Base-by-base conservation (phyloP, 2,329 filamentous ascomycete species). In the Raffaelea albimanens region DNA sequence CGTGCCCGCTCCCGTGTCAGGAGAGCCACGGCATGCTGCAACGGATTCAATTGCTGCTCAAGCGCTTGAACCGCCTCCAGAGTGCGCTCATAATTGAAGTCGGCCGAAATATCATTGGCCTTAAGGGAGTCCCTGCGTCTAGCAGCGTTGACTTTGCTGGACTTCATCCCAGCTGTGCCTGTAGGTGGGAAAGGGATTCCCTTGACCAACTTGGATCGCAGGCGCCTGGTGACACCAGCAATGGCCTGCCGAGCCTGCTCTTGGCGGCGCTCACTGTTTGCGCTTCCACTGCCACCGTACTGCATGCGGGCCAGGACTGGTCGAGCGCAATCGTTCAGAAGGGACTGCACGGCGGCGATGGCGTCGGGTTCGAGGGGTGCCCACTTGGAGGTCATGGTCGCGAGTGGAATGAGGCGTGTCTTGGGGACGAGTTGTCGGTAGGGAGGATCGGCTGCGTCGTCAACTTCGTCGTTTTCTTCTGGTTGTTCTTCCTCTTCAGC, bases 371-470 rank as follows among this genome's bases (percentile, higher is more conserved):
- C 69, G 5, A 86, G 69, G 5, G 76, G 68, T 3, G 70, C 67
- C 83, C 83, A 88, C 59, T 83, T 86, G 39, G 81, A 66, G 39
- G 84, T 73, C 49, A 94, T 84, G 34, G 72, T 75, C 23, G 75
- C 72, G 51, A 73, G 76, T n/a, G 80, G 76, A 40, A 87, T 68
- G 39, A 67, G 68, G 33, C 70, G 72, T 13, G 68, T 72, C 25
- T 67, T 68, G 14, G 75, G 62, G 7, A 69, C 66, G 43, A 83
- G 63, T 54, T 77, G 72, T 40, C 70, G 69, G 59, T 75, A 79
- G 52, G 48, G 42, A 14, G 11, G 11, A 8, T 11, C 20, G 4
- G 34, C 41, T 16, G 33, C 31, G 2, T 22, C 21, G 4, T 33
- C 45, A 23, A 19, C 34, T 18, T 20, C 33, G 2, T 45, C 45